Conservation (phyloP, 148 eudicot species). For the Rhododendron henanense region DNA sequence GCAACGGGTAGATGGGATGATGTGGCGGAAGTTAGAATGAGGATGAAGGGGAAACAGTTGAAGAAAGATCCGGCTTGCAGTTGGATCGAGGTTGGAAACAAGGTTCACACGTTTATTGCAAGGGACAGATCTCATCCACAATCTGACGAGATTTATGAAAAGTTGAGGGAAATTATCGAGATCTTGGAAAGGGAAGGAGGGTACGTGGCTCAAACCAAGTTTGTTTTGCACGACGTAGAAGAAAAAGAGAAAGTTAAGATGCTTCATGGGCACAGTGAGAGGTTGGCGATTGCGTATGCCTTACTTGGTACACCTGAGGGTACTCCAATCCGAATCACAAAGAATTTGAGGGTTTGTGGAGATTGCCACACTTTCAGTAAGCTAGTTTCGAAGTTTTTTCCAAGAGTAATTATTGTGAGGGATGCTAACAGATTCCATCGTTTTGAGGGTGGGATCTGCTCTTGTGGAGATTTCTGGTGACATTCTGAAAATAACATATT, state of each 20-base stretch:
- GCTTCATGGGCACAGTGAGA: constrained; percentile 74
- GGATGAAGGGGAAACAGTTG: constrained; percentile 61
- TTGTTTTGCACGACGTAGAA: constrained; percentile 67
- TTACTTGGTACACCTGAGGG: constrained; percentile 45
- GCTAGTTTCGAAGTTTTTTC: constrained; percentile 53
- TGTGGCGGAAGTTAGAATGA: constrained; percentile 50
- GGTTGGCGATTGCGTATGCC: constrained; percentile 81
- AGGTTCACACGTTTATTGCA: constrained; percentile 63
- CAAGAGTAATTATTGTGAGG: constrained; percentile 59
- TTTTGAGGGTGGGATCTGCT: constrained; percentile 64
- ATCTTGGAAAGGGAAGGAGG: constrained; percentile 56
- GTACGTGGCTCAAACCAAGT: constrained; percentile 57
- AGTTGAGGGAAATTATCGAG: constrained; percentile 41
- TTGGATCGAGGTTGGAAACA: constrained; percentile 76
- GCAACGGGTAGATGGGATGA: constrained; percentile 68
- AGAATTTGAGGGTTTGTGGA: constrained; percentile 83
- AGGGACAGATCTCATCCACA: constrained; percentile 74
- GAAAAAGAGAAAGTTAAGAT: constrained; percentile 65
- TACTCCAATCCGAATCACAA: constrained; percentile 62
- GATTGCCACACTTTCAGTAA: constrained; percentile 78
- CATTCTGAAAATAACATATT: not conserved
- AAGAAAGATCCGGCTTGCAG: constrained; percentile 92
- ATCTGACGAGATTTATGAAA: constrained; percentile 44
- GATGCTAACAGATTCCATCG: constrained; percentile 92
- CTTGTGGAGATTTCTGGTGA: constrained; percentile 94